A percentile compares a stretch with the other conserved stretches of the same genome.
These are phyloP conservation scores for Pyrus hybrid DNA, from an alignment of 331 rosid species.

Conservation along the genomic window DNA sequence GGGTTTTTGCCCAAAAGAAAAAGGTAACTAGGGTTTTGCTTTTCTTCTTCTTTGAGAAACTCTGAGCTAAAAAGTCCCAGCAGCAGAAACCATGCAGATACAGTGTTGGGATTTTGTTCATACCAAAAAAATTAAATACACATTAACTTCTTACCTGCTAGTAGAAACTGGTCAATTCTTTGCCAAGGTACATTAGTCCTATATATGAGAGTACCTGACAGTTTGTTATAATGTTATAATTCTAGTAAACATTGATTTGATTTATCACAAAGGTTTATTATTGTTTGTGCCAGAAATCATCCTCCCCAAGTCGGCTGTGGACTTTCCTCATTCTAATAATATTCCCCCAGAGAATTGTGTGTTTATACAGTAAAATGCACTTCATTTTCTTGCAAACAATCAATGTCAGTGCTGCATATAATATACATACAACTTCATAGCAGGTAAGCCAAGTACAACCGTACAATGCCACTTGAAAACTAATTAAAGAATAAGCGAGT, in stretches of 20 bases:
- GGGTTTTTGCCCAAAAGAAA: not conserved
- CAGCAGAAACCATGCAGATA: not conserved
- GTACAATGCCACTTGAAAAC: too few species aligned
- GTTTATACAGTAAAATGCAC: not conserved
- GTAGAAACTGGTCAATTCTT: not conserved
- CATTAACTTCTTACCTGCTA: not conserved
- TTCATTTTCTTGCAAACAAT: not conserved
- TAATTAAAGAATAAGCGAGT: too few species aligned
- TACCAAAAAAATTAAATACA: not conserved
- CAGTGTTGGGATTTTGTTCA: not conserved
- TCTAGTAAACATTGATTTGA: not conserved
- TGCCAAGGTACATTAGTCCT: not conserved
- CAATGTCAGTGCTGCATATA: not conserved
- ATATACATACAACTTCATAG: not conserved
- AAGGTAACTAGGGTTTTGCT: not conserved
- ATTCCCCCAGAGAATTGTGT: not conserved
- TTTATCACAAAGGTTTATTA: not conserved
- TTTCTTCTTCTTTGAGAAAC: not conserved
- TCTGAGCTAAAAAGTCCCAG: not conserved
- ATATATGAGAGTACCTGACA: not conserved
- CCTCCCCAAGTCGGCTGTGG: not conserved
- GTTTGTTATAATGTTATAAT: not conserved
- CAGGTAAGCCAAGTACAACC: not conserved
- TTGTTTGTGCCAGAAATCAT: not conserved
- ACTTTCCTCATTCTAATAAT: not conserved